Base-by-base conservation (phyloP, 495 filamentous ascomycete genomes). In the Hypoxylon fragiforme region DNA sequence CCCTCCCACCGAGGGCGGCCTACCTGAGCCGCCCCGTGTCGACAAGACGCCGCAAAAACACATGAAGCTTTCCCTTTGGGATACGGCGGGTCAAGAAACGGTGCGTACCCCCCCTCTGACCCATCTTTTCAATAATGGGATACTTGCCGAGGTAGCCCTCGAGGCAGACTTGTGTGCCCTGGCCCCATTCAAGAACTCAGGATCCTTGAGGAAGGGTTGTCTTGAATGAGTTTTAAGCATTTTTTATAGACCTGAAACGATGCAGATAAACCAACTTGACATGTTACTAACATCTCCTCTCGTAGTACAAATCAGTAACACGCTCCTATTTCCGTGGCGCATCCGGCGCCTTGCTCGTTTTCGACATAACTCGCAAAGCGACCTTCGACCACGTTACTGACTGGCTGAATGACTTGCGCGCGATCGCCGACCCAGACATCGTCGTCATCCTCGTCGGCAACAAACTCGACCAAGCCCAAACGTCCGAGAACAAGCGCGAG, bases 21-120 rank as follows among this genome's bases (percentile, higher is more conserved):
- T 76, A 34, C 75, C 75, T 30, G 61, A 71, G 21, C 67, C 68
- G 18, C 70, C 41, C 14, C 58, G 53, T 21, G 40, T 48, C 50
- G 63, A 38, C 16, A 65, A 63, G 19, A 55, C 51, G 15, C 66
- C 63, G 7, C 85, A 89, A 68, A 90, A 91, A 62, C 84, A 86
- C 70, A 89, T 88, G 86, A 89, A 90, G 58, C 71, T 81, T 26
- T 75, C 70, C 44, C 69, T 98, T 11, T 97, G 94, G 94, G 94
- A 98, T 69, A 98, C 94, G 0, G 94, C 94, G 18, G 94, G 94
- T 3, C 94, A 98, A 66, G 94, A 98, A 77, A 95, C 90, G 35
- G 64, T 67, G 35, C 36, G 64, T 52, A 34, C 15, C 9, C n/a
- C n/a, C n/a, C n/a, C n/a, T 15, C 28, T 13, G 16, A 14, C 14